phyloP scores from a whole-genome alignment of 768 basidiomycete genomes.

The Pleurotus pulmonarius region DNA sequence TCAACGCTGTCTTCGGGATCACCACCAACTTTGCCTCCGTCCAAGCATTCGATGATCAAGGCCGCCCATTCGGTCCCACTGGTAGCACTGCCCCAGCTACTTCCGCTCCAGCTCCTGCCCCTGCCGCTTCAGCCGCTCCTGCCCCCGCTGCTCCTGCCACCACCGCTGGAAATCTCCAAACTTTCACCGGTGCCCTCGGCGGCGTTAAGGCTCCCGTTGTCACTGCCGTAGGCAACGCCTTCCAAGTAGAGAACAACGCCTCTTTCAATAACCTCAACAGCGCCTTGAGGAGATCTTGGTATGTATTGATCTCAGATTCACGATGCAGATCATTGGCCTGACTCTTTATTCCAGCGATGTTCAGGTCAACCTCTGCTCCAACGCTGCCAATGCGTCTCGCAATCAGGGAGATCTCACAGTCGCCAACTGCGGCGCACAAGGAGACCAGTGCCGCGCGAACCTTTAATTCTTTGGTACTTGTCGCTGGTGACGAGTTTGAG shows the following conservation, averaged over 20 bases:
- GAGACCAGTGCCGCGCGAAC: slow-evolving; percentile 33
- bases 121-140: slow-evolving; percentile 10
- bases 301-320: slow-evolving; percentile 6
- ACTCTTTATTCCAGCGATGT: slow-evolving; percentile 33
- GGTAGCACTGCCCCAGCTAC: slow-evolving; percentile 12
- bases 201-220: slow-evolving; percentile 44
- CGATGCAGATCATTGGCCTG: background rate
- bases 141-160: slow-evolving; percentile 9
- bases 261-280: slow-evolving; percentile 40
- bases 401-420: slow-evolving; percentile 46
- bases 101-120: slow-evolving; percentile 11
- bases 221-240: slow-evolving; percentile 35
- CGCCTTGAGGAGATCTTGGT: slow-evolving; percentile 49
- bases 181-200: slow-evolving; percentile 45
- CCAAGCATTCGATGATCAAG: slow-evolving; percentile 42
- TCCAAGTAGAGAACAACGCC: slow-evolving; percentile 46
- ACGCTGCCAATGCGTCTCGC: slow-evolving; percentile 49
- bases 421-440: slow-evolving; percentile 41
- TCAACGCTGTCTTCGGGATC: slow-evolving; percentile 57
- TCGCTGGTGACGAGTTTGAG: background rate
- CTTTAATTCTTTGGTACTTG: background rate
- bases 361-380: slow-evolving; percentile 57
- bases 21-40: slow-evolving; percentile 47
- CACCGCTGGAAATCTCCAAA: slow-evolving; percentile 37
- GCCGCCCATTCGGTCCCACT: slow-evolving; percentile 27